These are phyloP conservation scores for Forsythia suspensa DNA, from an alignment of 257 asterid species.

Conservation along the genomic window DNA sequence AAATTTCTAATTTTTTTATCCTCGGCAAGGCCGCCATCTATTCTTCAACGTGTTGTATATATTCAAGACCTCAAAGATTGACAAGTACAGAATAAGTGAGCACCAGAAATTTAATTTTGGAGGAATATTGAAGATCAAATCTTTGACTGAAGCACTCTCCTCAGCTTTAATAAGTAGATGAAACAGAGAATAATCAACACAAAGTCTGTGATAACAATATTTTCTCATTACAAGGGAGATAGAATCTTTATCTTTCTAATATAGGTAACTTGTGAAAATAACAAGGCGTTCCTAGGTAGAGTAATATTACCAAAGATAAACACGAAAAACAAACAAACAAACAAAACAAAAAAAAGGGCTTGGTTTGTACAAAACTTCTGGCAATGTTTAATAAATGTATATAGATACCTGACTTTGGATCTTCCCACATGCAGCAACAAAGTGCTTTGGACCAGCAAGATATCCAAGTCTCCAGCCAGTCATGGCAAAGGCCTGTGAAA, in stretches of 20 bases:
- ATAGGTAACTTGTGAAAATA: not conserved
- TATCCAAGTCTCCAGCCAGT: conserved; percentile 99
- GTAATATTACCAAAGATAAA: not conserved
- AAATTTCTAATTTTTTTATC: not conserved
- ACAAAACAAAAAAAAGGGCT: not conserved
- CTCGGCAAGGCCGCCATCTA: not conserved
- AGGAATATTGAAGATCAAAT: not conserved
- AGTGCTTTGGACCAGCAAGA: conserved; percentile 93
- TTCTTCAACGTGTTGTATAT: not conserved
- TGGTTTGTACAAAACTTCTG: not conserved
- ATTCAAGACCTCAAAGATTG: not conserved
- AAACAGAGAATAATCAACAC: not conserved
- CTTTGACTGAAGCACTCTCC: not conserved
- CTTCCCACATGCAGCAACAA: conserved; percentile 86
- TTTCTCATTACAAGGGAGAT: not conserved
- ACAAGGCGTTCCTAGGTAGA: not conserved
- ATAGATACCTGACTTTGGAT: conserved; percentile 86
- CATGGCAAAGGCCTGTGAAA: conserved; percentile 82
- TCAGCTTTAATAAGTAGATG: not conserved
- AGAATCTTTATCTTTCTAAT: not conserved
- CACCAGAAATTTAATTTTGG: not conserved
- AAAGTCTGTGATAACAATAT: not conserved
- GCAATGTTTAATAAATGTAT: not conserved
- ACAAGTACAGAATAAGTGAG: not conserved
- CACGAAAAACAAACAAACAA: not conserved